Conservation (phyloP, 352 stramenopile genomes). For the Ophiocytium majus region DNA sequence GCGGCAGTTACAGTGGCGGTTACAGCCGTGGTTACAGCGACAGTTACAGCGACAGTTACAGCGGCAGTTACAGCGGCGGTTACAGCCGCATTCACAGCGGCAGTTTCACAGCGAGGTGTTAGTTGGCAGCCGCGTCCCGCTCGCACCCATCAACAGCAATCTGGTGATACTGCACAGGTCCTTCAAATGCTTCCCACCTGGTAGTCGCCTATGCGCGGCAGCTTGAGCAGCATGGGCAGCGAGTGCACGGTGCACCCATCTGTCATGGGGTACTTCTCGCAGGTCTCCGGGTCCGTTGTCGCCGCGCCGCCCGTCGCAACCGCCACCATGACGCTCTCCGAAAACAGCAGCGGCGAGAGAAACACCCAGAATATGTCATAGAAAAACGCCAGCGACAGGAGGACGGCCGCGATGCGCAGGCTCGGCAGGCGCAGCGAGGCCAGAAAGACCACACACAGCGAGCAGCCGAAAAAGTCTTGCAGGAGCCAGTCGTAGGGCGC, state of each 20-base stretch:
- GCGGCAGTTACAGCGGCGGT: too few species aligned
- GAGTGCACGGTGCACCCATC: conserved; percentile 34
- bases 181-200: too few species aligned
- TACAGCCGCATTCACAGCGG: too few species aligned
- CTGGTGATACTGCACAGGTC: too few species aligned
- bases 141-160: too few species aligned
- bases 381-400: conserved; percentile 67
- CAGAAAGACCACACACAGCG: conserved; percentile 51
- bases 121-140: too few species aligned
- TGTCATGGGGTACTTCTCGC: conserved; percentile 43
- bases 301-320: conserved; percentile 57
- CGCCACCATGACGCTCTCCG: conserved; percentile 82
- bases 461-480: conserved; percentile 50
- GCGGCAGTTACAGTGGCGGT: too few species aligned
- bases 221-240: conserved; percentile 87
- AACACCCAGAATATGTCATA: conserved; percentile 87
- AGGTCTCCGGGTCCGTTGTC: conserved; percentile 32
- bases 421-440: conserved; percentile 46
- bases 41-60: too few species aligned
- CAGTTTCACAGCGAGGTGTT: too few species aligned
- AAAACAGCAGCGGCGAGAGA: conserved; percentile 74
- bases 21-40: too few species aligned
- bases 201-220: conserved; percentile 88
- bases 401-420: conserved; percentile 43
- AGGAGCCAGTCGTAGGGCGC: conserved; percentile 49